These are phyloP conservation scores for Citrus medica DNA, from an alignment of 345 rosid species.

Conservation along the genomic window DNA sequence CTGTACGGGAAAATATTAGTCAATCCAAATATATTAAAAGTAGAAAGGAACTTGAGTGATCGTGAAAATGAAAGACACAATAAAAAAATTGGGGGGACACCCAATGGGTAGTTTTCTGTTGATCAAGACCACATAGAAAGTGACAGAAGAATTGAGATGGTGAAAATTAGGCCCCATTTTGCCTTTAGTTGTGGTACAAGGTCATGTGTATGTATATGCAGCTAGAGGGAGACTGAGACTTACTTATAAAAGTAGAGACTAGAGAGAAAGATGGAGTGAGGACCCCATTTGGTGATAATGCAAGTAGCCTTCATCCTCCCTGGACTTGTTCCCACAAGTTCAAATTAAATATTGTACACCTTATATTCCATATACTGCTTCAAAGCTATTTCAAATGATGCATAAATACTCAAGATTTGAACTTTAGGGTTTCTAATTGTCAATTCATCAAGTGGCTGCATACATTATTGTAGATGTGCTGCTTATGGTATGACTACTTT, in stretches of 20 bases:
- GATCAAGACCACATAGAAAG: constrained; percentile 33
- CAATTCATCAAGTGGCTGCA: neutral
- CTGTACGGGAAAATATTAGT: neutral
- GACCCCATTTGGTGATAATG: constrained; percentile 34
- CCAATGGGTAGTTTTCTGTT: constrained; percentile 24
- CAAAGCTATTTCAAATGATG: constrained; percentile 1
- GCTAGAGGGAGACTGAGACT: constrained; percentile 2
- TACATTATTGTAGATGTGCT: neutral
- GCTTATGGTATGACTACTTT: neutral
- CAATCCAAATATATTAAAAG: neutral
- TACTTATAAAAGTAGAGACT: constrained; percentile 11
- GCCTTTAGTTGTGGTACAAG: constrained; percentile 38
- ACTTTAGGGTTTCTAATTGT: neutral
- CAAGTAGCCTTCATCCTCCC: constrained; percentile 52
- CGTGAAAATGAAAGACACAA: neutral
- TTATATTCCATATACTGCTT: constrained; percentile 8
- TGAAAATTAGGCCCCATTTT: constrained; percentile 30
- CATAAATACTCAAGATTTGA: neutral
- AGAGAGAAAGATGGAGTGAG: constrained; percentile 15
- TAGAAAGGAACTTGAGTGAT: neutral
- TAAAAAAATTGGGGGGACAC: constrained; percentile 2
- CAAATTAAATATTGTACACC: neutral
- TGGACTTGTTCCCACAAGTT: constrained; percentile 36
- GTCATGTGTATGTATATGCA: constrained; percentile 37
- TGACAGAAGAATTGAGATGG: constrained; percentile 21